Conservation (phyloP, 1,284 basidiomycete species). For the Ceratobasidium sp. region DNA sequence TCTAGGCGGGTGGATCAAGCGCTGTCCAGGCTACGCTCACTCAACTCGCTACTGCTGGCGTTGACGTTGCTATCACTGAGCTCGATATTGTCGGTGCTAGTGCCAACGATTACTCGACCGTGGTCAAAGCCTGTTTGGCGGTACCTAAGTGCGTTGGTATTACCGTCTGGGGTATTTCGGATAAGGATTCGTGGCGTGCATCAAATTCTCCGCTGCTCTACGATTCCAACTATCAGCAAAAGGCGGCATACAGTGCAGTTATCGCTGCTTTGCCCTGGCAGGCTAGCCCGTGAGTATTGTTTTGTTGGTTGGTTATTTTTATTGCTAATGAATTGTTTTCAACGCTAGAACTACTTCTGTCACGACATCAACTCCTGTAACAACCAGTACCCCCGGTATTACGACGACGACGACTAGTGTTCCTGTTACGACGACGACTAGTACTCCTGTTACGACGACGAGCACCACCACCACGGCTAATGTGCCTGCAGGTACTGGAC, state of each 20-base stretch:
- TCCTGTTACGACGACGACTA: no score
- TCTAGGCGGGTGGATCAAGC: conserved; percentile 65
- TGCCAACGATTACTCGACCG: conserved; percentile 32
- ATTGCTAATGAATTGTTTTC: not conserved
- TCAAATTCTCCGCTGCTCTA: conserved; percentile 38
- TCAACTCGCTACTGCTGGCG: not conserved
- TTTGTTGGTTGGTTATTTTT: not conserved
- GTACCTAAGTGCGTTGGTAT: conserved; percentile 40
- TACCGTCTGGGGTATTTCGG: conserved; percentile 37
- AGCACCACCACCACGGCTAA: conserved; percentile 42
- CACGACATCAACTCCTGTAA: not conserved
- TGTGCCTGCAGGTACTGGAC: conserved; percentile 41
- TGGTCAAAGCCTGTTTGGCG: conserved; percentile 36
- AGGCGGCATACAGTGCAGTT: conserved; percentile 41
- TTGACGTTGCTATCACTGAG: conserved; percentile 30
- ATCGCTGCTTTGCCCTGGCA: conserved; percentile 4
- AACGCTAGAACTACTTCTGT: not conserved
- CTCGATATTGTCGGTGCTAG: conserved; percentile 27
- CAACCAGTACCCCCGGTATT: conserved; percentile 11
- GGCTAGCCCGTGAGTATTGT: not conserved
- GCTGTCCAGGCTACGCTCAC: conserved; percentile 58
- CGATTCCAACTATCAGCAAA: conserved; percentile 37
- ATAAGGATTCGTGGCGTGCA: conserved; percentile 38
- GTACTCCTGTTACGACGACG: conserved; percentile 30
- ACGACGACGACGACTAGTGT: conserved; percentile 38